Base-by-base conservation (phyloP, 164 flowering plant species). In the Paratinospora sagittata region DNA sequence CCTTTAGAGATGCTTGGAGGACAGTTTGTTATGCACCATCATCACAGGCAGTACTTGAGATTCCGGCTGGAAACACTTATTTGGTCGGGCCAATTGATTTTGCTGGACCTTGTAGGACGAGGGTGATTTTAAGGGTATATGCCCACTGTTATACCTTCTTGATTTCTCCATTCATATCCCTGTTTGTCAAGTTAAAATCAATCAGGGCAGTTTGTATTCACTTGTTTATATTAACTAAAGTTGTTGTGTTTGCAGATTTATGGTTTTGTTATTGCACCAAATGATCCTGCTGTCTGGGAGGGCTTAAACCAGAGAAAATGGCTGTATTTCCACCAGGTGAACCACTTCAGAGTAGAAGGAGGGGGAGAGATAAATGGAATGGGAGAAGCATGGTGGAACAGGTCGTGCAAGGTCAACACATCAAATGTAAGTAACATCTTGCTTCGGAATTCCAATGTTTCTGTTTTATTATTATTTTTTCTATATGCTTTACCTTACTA, bases 351-450 rank as follows among this genome's bases (percentile, higher is more conserved):
- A 5, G 70, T 96, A 3, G 86, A 85, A 72, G 97, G 98, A 10
- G 87, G 87, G 64, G 97, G 97, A 21, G 79, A 72, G 21, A 81
- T 96, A 66, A 79, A 91, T 72, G 99, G 99, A 19, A 91, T 78
- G 94, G 99, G 99, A 74, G 76, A 79, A 66, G 71, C 85, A 83
- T 96, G 99, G 99, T 96, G 99, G 99, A 82, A 78, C 34, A 78
- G 73, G 39, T 95, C 97, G 45, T 96, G 99, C 88, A 96, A 96
- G 84, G 79, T 36, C 63, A 88, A 91, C 72, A 23, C 19, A 34
- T 77, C 86, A 43, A 87, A 85, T 73, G 99, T 96, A 86, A 36
- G 70, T 14, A 36, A n/a, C 58, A 13, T 49, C 19, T 63, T 24
- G 7, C 58, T 13, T 47, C 55, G 36, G 33, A 23, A 34, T 27